A percentile compares a stretch with the other conserved stretches of the same genome.
Evolutionary conservation across 345 rosid genomes (phyloP).

Genomic region (Bruguiera parviflora): DNA sequence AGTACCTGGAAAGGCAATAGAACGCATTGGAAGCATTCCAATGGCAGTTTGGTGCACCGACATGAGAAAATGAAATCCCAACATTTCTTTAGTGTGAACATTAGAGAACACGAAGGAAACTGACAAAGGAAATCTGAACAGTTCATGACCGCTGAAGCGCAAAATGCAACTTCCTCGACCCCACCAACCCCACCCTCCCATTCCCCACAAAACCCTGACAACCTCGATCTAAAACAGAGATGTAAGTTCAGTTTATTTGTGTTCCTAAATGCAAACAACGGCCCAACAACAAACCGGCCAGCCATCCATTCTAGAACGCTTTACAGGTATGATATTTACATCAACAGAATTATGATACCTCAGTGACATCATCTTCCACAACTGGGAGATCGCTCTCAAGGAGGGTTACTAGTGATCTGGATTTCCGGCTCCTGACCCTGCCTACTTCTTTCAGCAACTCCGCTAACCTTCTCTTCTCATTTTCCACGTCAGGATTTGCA

Average conservation of each 20-base stretch:
- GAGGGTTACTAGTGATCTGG: slow-evolving; percentile 65
- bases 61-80: slow-evolving; percentile 32
- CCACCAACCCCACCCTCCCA: background rate
- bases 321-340: slow-evolving; percentile 24
- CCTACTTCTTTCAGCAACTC: slow-evolving; percentile 90
- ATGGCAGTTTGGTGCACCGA: slow-evolving; percentile 18
- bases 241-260: background rate
- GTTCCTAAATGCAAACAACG: slow-evolving; percentile 17
- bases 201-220: background rate
- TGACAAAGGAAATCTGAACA: slow-evolving; percentile 19
- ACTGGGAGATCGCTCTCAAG: slow-evolving; percentile 43
- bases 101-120: slow-evolving; percentile 24
- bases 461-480: slow-evolving; percentile 66
- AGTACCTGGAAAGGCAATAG: background rate
- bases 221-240: background rate
- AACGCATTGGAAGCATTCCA: slow-evolving; percentile 10
- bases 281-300: slow-evolving; percentile 6
- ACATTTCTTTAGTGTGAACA: slow-evolving; percentile 26
- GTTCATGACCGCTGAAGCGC: slow-evolving; percentile 18
- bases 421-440: slow-evolving; percentile 62
- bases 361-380: slow-evolving; percentile 28
- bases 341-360: slow-evolving; percentile 25
- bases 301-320: slow-evolving; percentile 19
- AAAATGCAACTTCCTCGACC: background rate
- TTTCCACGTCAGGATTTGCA: slow-evolving; percentile 84